A percentile compares a stretch with the other conserved stretches of the same genome.
phyloP scores from a whole-genome alignment of 2,329 filamentous ascomycete genomes.

The Lachnellula suecica region DNA sequence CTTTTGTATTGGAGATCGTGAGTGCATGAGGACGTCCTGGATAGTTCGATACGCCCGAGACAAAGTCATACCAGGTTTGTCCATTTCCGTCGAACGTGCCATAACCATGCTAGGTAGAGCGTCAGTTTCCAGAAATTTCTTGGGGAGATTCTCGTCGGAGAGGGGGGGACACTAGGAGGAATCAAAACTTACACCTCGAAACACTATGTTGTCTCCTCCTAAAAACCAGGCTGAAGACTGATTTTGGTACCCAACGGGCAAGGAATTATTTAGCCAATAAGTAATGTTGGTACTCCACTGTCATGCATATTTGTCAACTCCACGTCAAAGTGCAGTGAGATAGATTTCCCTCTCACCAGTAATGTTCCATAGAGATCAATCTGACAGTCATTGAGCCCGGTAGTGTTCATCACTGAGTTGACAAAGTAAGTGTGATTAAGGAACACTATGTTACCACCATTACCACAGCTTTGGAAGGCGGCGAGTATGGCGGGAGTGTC shows the following conservation, averaged over 20 bases:
- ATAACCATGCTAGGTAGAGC: conserved; percentile 42
- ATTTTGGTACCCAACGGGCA: conserved; percentile 54
- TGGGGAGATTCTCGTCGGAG: no score
- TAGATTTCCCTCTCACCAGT: conserved; percentile 26
- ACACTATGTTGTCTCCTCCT: conserved; percentile 50
- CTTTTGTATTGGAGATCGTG: conserved; percentile 47
- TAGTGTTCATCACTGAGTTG: conserved; percentile 44
- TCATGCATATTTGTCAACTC: not conserved
- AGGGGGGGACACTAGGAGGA: no score
- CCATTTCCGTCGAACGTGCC: conserved; percentile 61
- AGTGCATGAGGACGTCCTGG: conserved; percentile 50
- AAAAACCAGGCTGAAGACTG: conserved; percentile 52
- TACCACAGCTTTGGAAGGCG: conserved; percentile 41
- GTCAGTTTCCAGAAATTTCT: no score
- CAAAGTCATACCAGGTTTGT: conserved; percentile 57
- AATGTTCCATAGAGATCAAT: conserved; percentile 56
- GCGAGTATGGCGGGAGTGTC: conserved; percentile 41
- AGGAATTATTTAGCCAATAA: conserved; percentile 52
- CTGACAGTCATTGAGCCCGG: conserved; percentile 39
- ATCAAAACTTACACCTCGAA: no score
- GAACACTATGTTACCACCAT: conserved; percentile 41
- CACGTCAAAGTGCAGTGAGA: not conserved
- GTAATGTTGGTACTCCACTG: conserved; percentile 45
- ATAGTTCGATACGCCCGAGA: conserved; percentile 43
- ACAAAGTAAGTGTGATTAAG: conserved; percentile 43